Evolutionary conservation across 2,329 filamentous ascomycete species (phyloP).

Genomic region (Cladosporium sp.): DNA sequence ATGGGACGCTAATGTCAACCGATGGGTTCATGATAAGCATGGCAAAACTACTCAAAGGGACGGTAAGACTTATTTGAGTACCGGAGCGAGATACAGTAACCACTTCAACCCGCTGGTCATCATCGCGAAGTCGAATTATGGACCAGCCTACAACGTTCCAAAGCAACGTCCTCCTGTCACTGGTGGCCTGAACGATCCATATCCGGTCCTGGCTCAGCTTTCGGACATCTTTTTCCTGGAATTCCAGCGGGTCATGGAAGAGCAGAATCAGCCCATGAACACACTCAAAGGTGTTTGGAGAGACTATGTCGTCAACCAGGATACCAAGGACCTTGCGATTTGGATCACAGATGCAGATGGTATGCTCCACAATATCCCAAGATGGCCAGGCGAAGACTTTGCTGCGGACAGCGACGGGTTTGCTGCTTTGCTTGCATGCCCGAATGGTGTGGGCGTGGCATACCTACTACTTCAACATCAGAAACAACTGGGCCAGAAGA

Average conservation of each 20-base stretch:
- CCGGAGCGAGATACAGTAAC: background rate
- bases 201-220: conserved; percentile 6
- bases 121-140: background rate
- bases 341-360: background rate
- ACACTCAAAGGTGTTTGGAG: background rate
- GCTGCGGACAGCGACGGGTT: conserved; percentile 6
- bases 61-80: background rate
- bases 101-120: background rate
- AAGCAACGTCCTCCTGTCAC: conserved; percentile 3
- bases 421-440: conserved; percentile 14
- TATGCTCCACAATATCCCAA: background rate
- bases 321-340: conserved; percentile 1
- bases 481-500: conserved; percentile 14
- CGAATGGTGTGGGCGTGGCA: conserved; percentile 13
- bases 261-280: conserved; percentile 1
- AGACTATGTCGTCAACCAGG: background rate
- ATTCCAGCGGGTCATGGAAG: conserved; percentile 9
- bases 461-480: conserved; percentile 17
- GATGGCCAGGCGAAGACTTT: conserved; percentile 3
- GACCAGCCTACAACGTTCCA: background rate
- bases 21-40: background rate
- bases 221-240: conserved; percentile 18
- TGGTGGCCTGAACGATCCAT: conserved; percentile 8
- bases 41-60: background rate
- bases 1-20: background rate